Evolutionary conservation across 371 early-diverging fungal species (phyloP).

Genomic region (Lichtheimia hyalospora): DNA sequence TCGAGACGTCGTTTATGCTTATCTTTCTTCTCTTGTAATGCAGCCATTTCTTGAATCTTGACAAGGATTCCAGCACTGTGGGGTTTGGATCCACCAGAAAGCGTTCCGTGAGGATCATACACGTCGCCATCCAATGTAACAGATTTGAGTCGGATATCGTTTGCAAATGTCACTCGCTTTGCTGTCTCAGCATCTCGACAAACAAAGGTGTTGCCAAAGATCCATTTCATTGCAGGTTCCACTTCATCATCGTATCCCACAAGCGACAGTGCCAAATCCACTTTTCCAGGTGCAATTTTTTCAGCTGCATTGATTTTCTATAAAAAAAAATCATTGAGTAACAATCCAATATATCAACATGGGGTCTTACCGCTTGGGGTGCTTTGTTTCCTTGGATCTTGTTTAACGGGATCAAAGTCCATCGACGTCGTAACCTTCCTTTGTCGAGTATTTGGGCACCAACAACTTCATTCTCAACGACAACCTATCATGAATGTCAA

Average conservation of each 20-base stretch:
- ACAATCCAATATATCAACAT: not conserved
- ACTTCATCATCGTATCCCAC: conserved; percentile 82
- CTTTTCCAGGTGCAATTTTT: conserved; percentile 78
- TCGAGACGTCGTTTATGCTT: conserved; percentile 46
- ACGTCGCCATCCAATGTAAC: conserved; percentile 98
- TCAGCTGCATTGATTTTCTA: conserved; percentile 68
- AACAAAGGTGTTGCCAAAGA: conserved; percentile 94
- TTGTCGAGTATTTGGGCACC: conserved; percentile 84
- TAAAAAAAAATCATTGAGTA: not conserved
- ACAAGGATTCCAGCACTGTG: conserved; percentile 74
- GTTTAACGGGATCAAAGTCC: conserved; percentile 97
- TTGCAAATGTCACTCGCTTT: conserved; percentile 87
- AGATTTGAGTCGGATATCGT: conserved; percentile 74
- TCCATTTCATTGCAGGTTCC: conserved; percentile 87
- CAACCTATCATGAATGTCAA: conserved; percentile 56
- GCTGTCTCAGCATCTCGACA: conserved; percentile 89
- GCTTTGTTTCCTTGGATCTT: conserved; percentile 79
- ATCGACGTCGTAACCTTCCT: conserved; percentile 79
- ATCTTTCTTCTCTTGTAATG: conserved; percentile 52
- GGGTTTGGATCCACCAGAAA: conserved; percentile 95
- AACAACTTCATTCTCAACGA: conserved; percentile 91
- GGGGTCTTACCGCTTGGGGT: conserved; percentile 56
- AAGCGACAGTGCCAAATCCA: conserved; percentile 80
- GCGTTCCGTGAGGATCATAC: conserved; percentile 97
- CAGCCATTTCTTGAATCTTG: conserved; percentile 67